Evolutionary conservation across 371 early-diverging fungal genomes (phyloP).

Genomic region (Dichotomocladium elegans): DNA sequence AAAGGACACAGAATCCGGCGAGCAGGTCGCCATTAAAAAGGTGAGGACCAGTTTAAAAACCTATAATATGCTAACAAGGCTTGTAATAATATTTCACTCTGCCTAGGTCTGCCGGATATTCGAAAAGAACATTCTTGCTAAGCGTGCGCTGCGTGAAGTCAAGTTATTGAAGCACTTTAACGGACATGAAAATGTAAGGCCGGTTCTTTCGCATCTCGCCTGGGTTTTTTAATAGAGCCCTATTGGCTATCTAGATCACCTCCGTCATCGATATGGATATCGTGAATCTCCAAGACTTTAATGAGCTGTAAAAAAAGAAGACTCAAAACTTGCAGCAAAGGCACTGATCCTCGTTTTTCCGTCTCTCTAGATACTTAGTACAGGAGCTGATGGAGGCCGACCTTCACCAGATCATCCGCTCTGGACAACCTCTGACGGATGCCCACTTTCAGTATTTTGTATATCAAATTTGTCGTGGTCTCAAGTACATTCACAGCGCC

Average conservation of each 20-base stretch:
- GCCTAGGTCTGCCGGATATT: conserved; percentile 51
- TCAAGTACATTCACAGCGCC: conserved; percentile 98
- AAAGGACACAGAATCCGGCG: conserved; percentile 70
- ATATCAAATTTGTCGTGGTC: conserved; percentile 94
- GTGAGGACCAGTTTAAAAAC: too few species aligned
- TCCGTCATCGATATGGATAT: conserved; percentile 65
- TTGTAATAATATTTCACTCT: background rate
- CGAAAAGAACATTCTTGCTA: conserved; percentile 81
- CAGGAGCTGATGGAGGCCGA: conserved; percentile 99
- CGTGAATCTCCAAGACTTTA: conserved; percentile 59
- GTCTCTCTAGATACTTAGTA: conserved; percentile 60
- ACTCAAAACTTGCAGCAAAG: too few species aligned
- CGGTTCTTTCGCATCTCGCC: too few species aligned
- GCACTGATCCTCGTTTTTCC: too few species aligned
- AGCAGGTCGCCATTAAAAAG: conserved; percentile 92
- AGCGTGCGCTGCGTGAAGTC: conserved; percentile 85
- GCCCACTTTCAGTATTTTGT: conserved; percentile 98
- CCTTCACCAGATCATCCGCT: conserved; percentile 96
- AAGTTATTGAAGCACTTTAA: conserved; percentile 87
- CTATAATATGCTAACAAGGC: too few species aligned
- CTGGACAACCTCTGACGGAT: conserved; percentile 94
- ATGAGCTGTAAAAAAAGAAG: conserved; percentile 78
- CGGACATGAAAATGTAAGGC: conserved; percentile 83
- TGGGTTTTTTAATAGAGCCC: too few species aligned
- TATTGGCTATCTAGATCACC: conserved; percentile 84